Evolutionary conservation across 495 filamentous ascomycete genomes (phyloP), one percentile per base, ranked within the genome.

Genomic region (Aspergillus carlsbadensis): DNA sequence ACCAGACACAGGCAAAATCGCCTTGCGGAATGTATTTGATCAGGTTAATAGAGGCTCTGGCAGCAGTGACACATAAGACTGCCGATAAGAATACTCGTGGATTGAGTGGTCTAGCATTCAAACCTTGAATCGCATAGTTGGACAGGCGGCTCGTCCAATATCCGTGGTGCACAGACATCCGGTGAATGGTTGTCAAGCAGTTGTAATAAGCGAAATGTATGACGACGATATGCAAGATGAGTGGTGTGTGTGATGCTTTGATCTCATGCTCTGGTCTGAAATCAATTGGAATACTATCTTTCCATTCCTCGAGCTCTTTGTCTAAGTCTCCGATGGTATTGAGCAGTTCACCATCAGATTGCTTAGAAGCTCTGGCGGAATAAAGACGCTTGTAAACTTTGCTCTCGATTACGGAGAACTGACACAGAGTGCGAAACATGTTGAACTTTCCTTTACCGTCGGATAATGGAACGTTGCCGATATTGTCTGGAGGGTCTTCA

Each of bases 181-280:
- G 90, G 72, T 98, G 94, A 51, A 98, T 96, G 1, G 94, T 98
- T 13, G 92, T 97, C 52, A 98, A 78, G 63, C 91, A 95, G 67
- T 98, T 98, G 77, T 98, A 97, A 72, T 98, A 98, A 31, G 91
- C 85, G 66, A 98, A 96, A 65, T 98, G 94, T 37, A 98, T 73
- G 63, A 96, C 87, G 46, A 94, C 91, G 56, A 98, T 83, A 57
- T 97, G 95, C 2, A 98, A 78, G 33, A 98, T 87, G 21, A 98
- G 79, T 8, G 93, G 91, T 1, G 89, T 92, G 66, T 98, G 91
- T 0, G 87, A 84, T 5, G 90, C 86, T 70, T 90, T 92, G 60
- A 98, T 96, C 70, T 96, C 92, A 70, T 96, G 84, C 70, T 98
- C 94, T 0, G 94, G 94, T 14, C 94, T 85, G 72, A 95, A 96